Evolutionary conservation across 2,329 filamentous ascomycete species (phyloP), one percentile per base, ranked within the genome.

Genomic region (Chaetomium globosum): DNA sequence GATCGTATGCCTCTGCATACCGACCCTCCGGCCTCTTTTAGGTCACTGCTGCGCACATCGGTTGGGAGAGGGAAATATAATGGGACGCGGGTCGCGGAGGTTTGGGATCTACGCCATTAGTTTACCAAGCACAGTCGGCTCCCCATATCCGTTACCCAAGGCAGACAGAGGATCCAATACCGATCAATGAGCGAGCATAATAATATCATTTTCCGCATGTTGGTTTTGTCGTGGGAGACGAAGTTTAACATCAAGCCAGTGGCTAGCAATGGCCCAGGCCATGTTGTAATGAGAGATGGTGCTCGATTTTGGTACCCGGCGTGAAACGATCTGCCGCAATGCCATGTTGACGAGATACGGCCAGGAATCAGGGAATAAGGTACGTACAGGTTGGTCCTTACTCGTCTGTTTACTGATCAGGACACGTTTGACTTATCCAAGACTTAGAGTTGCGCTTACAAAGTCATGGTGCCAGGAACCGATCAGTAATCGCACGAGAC

Each of bases 1-100:
- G 39, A 61, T 58, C 31, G 26, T 65, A 1, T 65, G 58, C 23
- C 63, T 65, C 12, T 65, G 63, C 39, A 65, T 65, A 30, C 63
- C 63, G 10, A 61, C 58, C 7, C 58, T 65, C 4, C 63, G 58
- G 1, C 63, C 63, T 23, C 63, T 65, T 10, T 3, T 61, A n/a
- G 63, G 58, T 6, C 28, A 4, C 8, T 65, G 63, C 16, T 21
- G 26, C 8, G 39, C 26, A 36, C 26, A 4, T 30, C 56, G 56
- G n/a, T 2, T 26, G 21, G 33, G 49, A 9, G n/a, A 48, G 9
- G 56, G 46, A 12, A 49, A 49, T 30, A 26, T 59, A 36, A 43
- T 36, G 28, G 57, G 51, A 9, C 52, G 43, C 5, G 53, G 58
- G 31, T 30, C 48, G 16, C n/a, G 31, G 23, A 5, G 31, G 21